phyloP scores from a whole-genome alignment of 2,329 filamentous ascomycete species.

The Colletotrichum zoysiae region DNA sequence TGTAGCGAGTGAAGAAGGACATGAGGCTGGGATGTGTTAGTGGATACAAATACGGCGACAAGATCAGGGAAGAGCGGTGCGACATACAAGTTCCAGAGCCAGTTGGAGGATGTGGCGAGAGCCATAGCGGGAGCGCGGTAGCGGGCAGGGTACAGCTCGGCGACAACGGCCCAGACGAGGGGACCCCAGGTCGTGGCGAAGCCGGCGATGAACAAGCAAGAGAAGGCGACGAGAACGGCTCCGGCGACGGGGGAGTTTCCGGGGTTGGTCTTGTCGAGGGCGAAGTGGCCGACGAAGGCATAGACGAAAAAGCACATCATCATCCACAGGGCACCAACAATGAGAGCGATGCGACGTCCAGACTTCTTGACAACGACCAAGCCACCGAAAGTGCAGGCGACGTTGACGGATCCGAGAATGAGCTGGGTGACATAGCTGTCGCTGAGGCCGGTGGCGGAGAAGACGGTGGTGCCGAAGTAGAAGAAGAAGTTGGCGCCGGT shows the following conservation, averaged over 20 bases:
- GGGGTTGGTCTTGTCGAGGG: conserved; percentile 57
- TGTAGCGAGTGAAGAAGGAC: conserved; percentile 73
- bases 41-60: neutral
- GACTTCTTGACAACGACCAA: conserved; percentile 75
- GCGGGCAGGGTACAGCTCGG: conserved; percentile 73
- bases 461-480: conserved; percentile 76
- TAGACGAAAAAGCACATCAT: conserved; percentile 64
- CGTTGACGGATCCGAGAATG: conserved; percentile 76
- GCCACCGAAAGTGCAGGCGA: conserved; percentile 73
- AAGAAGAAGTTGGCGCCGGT: conserved; percentile 79
- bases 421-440: conserved; percentile 78
- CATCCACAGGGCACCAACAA: conserved; percentile 73
- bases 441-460: conserved; percentile 72
- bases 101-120: conserved; percentile 69
- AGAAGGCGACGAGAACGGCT: conserved; percentile 74
- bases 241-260: conserved; percentile 63
- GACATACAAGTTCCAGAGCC: conserved; percentile 74
- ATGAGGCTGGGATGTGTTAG: conserved; percentile 51
- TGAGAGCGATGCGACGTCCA: conserved; percentile 73
- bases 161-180: conserved; percentile 74
- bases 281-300: conserved; percentile 62
- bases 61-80: conserved; percentile 63
- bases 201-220: conserved; percentile 75
- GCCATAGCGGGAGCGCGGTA: conserved; percentile 68
- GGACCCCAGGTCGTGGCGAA: conserved; percentile 80